Evolutionary conservation across 345 rosid species (phyloP).

Genomic region (Alliaria petiolata): DNA sequence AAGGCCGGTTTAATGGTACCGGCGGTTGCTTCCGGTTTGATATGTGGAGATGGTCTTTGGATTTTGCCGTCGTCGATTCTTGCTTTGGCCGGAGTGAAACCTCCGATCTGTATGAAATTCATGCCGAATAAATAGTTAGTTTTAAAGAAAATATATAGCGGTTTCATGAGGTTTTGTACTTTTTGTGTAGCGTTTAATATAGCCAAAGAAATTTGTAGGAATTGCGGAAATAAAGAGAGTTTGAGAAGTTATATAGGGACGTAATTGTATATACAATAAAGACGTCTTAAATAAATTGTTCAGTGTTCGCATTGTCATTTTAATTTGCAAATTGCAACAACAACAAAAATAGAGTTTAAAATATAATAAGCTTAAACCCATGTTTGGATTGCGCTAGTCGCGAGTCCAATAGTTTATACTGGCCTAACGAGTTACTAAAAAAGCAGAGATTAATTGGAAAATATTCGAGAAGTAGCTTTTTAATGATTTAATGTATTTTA

Average conservation of each 20-base stretch:
- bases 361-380: no score
- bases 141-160: not conserved
- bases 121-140: constrained; percentile 7
- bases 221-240: no score
- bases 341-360: not conserved
- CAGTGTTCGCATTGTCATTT: no score
- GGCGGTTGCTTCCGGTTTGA: constrained; percentile 40
- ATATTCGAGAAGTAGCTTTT: no score
- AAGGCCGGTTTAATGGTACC: constrained; percentile 36
- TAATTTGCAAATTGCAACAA: not conserved
- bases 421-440: no score
- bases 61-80: constrained; percentile 40
- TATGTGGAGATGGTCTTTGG: constrained; percentile 43
- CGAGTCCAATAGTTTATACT: no score
- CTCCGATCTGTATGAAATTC: constrained; percentile 39
- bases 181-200: not conserved
- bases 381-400: no score
- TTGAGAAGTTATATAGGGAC: not conserved
- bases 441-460: no score
- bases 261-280: not conserved
- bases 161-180: no score
- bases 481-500: no score
- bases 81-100: constrained; percentile 33
- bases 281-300: not conserved
- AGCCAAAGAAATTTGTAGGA: no score